These are phyloP conservation scores for Cercospora sesami DNA, from an alignment of 2,329 filamentous ascomycete species.

Conservation along the genomic window DNA sequence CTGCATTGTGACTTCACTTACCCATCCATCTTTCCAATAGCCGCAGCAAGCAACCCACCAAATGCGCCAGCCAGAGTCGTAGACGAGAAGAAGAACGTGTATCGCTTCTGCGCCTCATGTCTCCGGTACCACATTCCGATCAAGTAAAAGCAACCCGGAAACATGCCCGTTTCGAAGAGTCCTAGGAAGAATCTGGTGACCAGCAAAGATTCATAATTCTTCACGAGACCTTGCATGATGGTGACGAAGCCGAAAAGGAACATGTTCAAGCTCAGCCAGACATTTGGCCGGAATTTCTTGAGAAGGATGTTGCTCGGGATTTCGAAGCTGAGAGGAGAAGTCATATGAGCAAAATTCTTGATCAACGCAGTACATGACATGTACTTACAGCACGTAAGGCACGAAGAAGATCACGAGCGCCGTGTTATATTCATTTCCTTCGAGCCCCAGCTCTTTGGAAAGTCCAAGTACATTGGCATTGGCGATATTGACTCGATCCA, in stretches of 20 bases:
- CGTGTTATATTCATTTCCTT: slow-evolving; percentile 50
- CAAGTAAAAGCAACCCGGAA: slow-evolving; percentile 59
- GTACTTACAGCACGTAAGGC: slow-evolving; percentile 47
- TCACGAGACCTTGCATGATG: slow-evolving; percentile 66
- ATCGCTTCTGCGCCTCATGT: slow-evolving; percentile 84
- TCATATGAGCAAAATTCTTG: too few species aligned
- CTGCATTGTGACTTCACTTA: slow-evolving; percentile 46
- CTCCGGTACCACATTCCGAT: slow-evolving; percentile 82
- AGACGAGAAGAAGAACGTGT: slow-evolving; percentile 88
- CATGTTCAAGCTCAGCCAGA: slow-evolving; percentile 68
- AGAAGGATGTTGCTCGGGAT: slow-evolving; percentile 56
- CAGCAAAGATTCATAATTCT: slow-evolving; percentile 75
- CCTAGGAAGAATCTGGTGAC: slow-evolving; percentile 83
- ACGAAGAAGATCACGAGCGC: slow-evolving; percentile 58
- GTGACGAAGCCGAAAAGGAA: slow-evolving; percentile 77
- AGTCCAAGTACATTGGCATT: slow-evolving; percentile 56
- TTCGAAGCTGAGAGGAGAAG: slow-evolving; percentile 45
- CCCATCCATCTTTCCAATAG: slow-evolving; percentile 84
- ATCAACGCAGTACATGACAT: too few species aligned
- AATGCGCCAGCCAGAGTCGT: slow-evolving; percentile 81
- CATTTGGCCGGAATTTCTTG: slow-evolving; percentile 53
- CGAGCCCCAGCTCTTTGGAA: slow-evolving; percentile 48
- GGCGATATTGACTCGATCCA: slow-evolving; percentile 52
- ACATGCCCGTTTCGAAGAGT: slow-evolving; percentile 55
- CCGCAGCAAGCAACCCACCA: slow-evolving; percentile 79